These are phyloP conservation scores for Euphorbia pulcherrima DNA, from an alignment of 345 rosid genomes.

Conservation along the genomic window DNA sequence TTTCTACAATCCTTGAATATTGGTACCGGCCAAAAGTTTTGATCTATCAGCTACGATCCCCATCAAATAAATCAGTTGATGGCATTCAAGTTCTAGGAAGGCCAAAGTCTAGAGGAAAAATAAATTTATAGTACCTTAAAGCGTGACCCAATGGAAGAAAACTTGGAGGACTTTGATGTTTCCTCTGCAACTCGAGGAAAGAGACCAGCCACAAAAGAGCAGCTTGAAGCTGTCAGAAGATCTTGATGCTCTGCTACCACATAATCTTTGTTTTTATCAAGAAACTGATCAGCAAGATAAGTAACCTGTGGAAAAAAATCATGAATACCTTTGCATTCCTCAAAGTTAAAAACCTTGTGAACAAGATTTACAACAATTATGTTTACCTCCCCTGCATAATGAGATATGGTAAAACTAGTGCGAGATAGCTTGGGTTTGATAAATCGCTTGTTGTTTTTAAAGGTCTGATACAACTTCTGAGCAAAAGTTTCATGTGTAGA, in stretches of 20 bases:
- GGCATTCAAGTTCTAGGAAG: neutral
- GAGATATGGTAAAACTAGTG: slow-evolving; percentile 86
- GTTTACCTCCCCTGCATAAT: slow-evolving; percentile 98
- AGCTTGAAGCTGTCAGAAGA: slow-evolving; percentile 73
- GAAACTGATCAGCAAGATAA: slow-evolving; percentile 90
- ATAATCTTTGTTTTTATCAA: slow-evolving; percentile 98
- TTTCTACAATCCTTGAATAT: neutral
- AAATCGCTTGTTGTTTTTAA: slow-evolving; percentile 89
- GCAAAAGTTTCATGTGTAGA: slow-evolving; percentile 99
- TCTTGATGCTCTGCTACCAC: slow-evolving; percentile 99
- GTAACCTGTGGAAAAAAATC: slow-evolving; percentile 48
- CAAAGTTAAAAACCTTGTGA: slow-evolving; percentile 4
- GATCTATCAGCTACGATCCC: neutral
- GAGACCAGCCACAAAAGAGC: slow-evolving; percentile 69
- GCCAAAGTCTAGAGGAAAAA: slow-evolving; percentile 8
- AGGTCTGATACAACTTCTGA: slow-evolving; percentile 96
- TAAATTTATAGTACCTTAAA: slow-evolving; percentile 63
- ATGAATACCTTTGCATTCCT: slow-evolving; percentile 3
- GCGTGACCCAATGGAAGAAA: slow-evolving; percentile 96
- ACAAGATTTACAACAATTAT: slow-evolving; percentile 18
- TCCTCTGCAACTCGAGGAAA: slow-evolving; percentile 90
- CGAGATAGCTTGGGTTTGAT: slow-evolving; percentile 98
- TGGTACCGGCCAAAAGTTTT: neutral
- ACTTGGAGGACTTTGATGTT: slow-evolving; percentile 89
- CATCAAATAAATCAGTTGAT: neutral